These are phyloP conservation scores for Lactarius deliciosus DNA, from an alignment of 768 basidiomycete species.

Conservation along the genomic window DNA sequence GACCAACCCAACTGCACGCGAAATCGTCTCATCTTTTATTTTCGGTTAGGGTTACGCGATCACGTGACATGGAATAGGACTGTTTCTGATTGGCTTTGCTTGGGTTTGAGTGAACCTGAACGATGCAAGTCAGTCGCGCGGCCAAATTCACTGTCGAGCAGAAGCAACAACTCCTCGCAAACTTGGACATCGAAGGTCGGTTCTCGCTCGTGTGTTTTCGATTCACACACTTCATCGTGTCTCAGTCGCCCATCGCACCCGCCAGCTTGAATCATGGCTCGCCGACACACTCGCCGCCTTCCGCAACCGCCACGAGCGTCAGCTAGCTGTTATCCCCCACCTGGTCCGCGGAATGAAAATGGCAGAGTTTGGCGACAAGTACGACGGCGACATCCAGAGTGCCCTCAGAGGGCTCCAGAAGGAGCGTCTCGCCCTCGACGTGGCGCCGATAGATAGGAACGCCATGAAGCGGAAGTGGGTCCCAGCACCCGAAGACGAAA, in stretches of 20 bases:
- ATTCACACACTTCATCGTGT: not conserved
- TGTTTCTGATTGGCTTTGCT: not conserved
- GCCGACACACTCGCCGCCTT: conserved; percentile 72
- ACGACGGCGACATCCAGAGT: conserved; percentile 71
- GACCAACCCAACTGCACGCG: not conserved
- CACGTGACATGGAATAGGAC: not conserved
- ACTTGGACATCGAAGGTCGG: conserved; percentile 79
- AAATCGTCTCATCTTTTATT: conserved; percentile 1
- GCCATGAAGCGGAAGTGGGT: conserved; percentile 79
- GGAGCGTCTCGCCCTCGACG: conserved; percentile 54
- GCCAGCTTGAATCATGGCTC: conserved; percentile 75
- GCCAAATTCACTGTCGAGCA: conserved; percentile 58
- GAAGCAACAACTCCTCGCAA: conserved; percentile 70
- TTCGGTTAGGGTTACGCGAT: conserved; percentile 7
- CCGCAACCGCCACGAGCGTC: conserved; percentile 70
- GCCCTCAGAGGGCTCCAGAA: conserved; percentile 68
- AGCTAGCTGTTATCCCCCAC: conserved; percentile 71
- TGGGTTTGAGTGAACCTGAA: not conserved
- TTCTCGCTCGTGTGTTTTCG: conserved; percentile 11
- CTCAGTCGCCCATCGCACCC: conserved; percentile 69
- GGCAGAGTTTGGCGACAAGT: conserved; percentile 76
- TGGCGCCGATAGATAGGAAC: conserved; percentile 58
- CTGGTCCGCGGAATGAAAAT: conserved; percentile 70
- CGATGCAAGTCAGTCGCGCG: conserved; percentile 19
- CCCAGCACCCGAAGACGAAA: conserved; percentile 56